Conservation (phyloP, 2,329 filamentous ascomycete species). For the Colletotrichum sp. region DNA sequence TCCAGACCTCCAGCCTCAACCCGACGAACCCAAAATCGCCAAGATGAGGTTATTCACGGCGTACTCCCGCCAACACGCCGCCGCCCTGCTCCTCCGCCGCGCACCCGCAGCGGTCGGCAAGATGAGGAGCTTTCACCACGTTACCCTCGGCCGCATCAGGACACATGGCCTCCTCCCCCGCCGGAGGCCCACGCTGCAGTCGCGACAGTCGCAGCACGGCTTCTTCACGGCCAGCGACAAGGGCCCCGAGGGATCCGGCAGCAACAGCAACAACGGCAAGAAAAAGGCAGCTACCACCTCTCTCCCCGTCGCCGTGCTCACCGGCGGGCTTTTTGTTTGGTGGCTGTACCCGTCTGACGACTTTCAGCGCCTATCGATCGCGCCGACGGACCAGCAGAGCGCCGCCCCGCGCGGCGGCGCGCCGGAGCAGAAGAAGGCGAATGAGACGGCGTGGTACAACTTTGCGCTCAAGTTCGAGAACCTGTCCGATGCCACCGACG, state of each 20-base stretch:
- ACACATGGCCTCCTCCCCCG: slow-evolving; percentile 7
- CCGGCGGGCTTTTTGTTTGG: slow-evolving; percentile 45
- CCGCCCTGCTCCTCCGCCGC: neutral
- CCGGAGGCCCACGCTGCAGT: neutral
- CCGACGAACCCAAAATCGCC: neutral
- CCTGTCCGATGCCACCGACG: slow-evolving; percentile 59
- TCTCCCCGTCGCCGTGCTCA: slow-evolving; percentile 37
- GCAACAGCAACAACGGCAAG: neutral
- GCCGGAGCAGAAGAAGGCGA: slow-evolving; percentile 24
- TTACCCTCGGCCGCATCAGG: slow-evolving; percentile 14
- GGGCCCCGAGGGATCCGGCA: slow-evolving; percentile 19
- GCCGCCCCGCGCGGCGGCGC: neutral
- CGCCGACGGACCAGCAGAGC: slow-evolving; percentile 11
- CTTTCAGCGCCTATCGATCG: slow-evolving; percentile 39
- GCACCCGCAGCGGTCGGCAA: neutral
- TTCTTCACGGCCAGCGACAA: slow-evolving; percentile 23
- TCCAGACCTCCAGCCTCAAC: neutral
- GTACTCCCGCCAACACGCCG: neutral
- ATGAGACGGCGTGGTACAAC: slow-evolving; percentile 49
- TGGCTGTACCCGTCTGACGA: slow-evolving; percentile 49
- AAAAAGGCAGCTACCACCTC: slow-evolving; percentile 16
- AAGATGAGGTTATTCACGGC: slow-evolving; percentile 14
- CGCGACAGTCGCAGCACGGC: slow-evolving; percentile 23
- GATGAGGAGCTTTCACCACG: slow-evolving; percentile 6
- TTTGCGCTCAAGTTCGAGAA: slow-evolving; percentile 54